These are phyloP conservation scores for Arachis hypogaea DNA, from an alignment of 306 rosid species.

Conservation along the genomic window DNA sequence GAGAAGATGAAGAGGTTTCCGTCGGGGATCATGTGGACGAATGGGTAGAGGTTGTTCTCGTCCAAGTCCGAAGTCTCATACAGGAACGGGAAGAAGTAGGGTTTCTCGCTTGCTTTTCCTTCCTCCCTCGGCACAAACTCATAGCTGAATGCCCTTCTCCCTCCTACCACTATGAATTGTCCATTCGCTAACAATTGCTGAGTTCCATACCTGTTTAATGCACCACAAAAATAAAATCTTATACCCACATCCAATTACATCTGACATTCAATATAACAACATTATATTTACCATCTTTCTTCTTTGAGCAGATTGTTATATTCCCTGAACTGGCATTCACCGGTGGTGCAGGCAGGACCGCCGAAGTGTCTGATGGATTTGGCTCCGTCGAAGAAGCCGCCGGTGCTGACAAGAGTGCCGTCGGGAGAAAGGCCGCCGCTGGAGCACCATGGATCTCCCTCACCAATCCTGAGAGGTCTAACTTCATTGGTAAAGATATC, in stretches of 20 bases:
- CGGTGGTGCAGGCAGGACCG: slow-evolving; percentile 36
- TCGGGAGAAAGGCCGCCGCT: slow-evolving; percentile 70
- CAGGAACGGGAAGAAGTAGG: slow-evolving; percentile 51
- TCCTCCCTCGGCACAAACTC: slow-evolving; percentile 60
- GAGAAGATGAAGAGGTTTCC: slow-evolving; percentile 80
- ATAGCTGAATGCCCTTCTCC: slow-evolving; percentile 58
- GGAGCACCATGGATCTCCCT: slow-evolving; percentile 86
- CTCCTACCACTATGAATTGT: slow-evolving; percentile 67
- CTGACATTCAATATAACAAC: too few relatives aligned
- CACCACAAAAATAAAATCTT: too few relatives aligned
- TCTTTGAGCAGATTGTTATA: slow-evolving; percentile 42
- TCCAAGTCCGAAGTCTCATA: slow-evolving; percentile 66
- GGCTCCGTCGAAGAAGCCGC: slow-evolving; percentile 64
- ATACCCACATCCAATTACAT: too few relatives aligned
- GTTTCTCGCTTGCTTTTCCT: slow-evolving; percentile 32
- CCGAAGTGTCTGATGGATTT: slow-evolving; percentile 50
- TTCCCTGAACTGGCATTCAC: slow-evolving; percentile 57
- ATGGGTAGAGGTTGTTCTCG: slow-evolving; percentile 91
- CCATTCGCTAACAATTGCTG: slow-evolving; percentile 70
- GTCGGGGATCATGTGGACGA: slow-evolving; percentile 69
- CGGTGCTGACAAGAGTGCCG: slow-evolving; percentile 65
- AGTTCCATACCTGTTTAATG: slow-evolving; percentile 55
- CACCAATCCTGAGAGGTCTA: slow-evolving; percentile 58
- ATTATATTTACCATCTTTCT: slow-evolving; percentile 56
- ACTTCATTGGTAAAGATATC: slow-evolving; percentile 53